Evolutionary conservation across 202 grass and related monocot genomes (phyloP).

Genomic region (Tripidium arundinaceum): DNA sequence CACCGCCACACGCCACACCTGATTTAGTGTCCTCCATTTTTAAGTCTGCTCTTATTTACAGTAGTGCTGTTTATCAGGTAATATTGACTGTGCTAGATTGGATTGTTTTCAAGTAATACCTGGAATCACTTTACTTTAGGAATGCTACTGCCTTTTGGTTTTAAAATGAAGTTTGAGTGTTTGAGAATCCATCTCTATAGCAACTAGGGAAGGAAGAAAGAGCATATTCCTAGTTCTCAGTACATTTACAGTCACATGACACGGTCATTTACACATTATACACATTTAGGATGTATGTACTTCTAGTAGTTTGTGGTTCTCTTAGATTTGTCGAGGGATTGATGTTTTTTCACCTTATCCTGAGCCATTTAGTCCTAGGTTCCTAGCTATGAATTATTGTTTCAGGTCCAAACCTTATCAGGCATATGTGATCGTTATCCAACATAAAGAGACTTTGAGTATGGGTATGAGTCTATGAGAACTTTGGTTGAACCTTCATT

Average conservation of each 20-base stretch:
- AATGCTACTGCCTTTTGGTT: neutral
- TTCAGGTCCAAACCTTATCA: neutral
- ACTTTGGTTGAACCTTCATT: neutral
- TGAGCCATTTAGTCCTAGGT: neutral
- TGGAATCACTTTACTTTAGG: neutral
- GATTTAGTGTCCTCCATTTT: neutral
- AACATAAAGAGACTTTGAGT: neutral
- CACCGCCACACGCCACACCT: neutral
- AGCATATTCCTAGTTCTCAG: neutral
- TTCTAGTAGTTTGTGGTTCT: neutral
- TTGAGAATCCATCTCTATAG: neutral
- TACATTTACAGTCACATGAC: neutral
- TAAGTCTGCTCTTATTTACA: neutral
- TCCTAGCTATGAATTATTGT: neutral
- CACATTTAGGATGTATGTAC: neutral
- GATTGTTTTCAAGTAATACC: neutral
- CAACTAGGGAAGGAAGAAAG: neutral
- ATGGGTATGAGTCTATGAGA: neutral
- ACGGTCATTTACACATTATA: neutral
- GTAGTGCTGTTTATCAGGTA: neutral
- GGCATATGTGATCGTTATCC: neutral
- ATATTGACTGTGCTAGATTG: neutral
- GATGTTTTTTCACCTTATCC: neutral
- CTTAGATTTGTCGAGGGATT: neutral
- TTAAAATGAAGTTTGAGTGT: neutral